These are phyloP conservation scores for Trichoderma koningiopsis DNA, from an alignment of 2,329 filamentous ascomycete genomes.

Conservation along the genomic window DNA sequence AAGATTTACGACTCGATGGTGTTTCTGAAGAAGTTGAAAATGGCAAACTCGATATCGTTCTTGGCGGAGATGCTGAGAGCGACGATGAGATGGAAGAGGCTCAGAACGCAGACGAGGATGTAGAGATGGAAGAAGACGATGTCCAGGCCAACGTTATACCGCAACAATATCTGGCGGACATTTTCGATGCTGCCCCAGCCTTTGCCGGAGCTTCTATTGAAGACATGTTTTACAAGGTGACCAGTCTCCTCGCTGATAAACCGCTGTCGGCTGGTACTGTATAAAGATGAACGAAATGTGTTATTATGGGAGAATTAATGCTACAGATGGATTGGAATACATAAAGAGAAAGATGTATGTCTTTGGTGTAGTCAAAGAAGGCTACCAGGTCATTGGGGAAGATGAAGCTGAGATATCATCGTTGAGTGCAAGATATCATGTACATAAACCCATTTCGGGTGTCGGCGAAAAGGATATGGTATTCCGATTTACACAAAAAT, in stretches of 20 bases:
- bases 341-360: background rate
- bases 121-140: conserved; percentile 51
- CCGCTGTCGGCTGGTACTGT: conserved; percentile 41
- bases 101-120: conserved; percentile 43
- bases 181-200: conserved; percentile 70
- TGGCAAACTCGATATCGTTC: conserved; percentile 35
- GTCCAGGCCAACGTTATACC: conserved; percentile 63
- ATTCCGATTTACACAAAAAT: background rate
- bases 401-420: background rate
- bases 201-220: conserved; percentile 72
- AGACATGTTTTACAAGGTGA: conserved; percentile 75
- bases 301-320: background rate
- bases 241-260: conserved; percentile 60
- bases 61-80: conserved; percentile 45
- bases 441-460: conserved; percentile 4
- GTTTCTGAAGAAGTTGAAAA: conserved; percentile 35
- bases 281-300: conserved; percentile 8
- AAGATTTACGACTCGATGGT: conserved; percentile 54
- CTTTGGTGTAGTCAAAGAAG: background rate
- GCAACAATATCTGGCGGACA: conserved; percentile 66
- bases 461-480: conserved; percentile 2
- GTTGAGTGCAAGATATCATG: conserved; percentile 13
- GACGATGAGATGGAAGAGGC: conserved; percentile 46
- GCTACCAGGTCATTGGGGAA: background rate
- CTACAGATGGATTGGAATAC: background rate